Percentiles rank a stretch among this genome's conserved stretches.
Evolutionary conservation across 768 basidiomycete species (phyloP).

Genomic region (Kwoniella dejecticola): DNA sequence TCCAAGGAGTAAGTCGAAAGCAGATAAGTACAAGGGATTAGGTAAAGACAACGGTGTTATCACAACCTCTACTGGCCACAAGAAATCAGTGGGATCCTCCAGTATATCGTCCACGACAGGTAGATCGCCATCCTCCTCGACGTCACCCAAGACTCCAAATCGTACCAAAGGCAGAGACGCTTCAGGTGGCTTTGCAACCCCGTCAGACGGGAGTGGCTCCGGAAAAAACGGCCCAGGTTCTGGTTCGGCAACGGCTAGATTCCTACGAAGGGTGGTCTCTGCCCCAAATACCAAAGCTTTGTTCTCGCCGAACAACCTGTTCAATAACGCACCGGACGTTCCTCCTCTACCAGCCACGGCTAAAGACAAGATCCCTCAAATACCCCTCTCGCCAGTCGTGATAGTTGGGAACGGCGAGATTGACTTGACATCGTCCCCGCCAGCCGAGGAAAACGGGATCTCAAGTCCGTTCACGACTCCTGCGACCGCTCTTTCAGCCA

Average conservation of each 20-base stretch:
- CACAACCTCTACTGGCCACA: constrained; percentile 4
- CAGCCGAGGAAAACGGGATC: neutral
- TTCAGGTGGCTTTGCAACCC: constrained; percentile 14
- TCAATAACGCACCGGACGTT: constrained; percentile 61
- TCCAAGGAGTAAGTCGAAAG: constrained; percentile 12
- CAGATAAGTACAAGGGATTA: constrained; percentile 37
- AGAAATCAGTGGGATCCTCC: constrained; percentile 38
- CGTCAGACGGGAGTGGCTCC: constrained; percentile 19
- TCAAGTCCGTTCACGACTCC: constrained; percentile 16
- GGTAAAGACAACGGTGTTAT: constrained; percentile 24
- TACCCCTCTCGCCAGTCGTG: constrained; percentile 74
- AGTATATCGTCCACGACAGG: constrained; percentile 24
- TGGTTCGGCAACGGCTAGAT: constrained; percentile 66
- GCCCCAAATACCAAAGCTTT: constrained; percentile 95
- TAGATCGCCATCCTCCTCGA: constrained; percentile 24
- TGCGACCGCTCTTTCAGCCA: neutral
- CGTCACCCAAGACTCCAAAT: constrained; percentile 41
- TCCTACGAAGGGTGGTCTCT: constrained; percentile 92
- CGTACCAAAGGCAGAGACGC: constrained; percentile 11
- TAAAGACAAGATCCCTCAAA: constrained; percentile 43
- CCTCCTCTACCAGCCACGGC: constrained; percentile 61
- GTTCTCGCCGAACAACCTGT: constrained; percentile 59
- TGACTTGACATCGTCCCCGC: constrained; percentile 26
- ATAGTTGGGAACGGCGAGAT: constrained; percentile 51
- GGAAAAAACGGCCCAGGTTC: constrained; percentile 3